Base-by-base conservation (phyloP, 2,329 filamentous ascomycete species). In the Stemphylium vesicarium region DNA sequence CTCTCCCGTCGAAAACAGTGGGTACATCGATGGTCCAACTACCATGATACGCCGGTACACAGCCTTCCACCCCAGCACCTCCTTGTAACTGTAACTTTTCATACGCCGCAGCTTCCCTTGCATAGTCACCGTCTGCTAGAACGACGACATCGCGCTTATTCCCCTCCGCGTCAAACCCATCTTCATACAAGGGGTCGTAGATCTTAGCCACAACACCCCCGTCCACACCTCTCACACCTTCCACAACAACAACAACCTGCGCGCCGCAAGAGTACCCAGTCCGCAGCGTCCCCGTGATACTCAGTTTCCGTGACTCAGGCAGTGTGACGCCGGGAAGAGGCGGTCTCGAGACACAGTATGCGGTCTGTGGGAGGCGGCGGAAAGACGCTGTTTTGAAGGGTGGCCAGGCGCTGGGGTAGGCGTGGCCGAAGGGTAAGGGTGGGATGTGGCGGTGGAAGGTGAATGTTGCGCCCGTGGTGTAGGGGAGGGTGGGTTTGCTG, bases 181-280 rank as follows among this genome's bases (percentile, higher is more conserved):
- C 13, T 11, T 57, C 52, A 18, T 54, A 57, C 5, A 56, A 52
- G 6, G 56, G 56, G 12, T 59, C 52, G 31, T 52, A 56, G 12
- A 56, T 56, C 26, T 52, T 59, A 3, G 56, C 52, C 6, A 56
- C 52, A 24, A 48, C 18, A 10, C 9, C 18, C 8, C 37, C 26
- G 4, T 56, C 46, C 5, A 50, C n/a, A n/a, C n/a, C n/a, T n/a
- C n/a, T n/a, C n/a, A n/a, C n/a, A n/a, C n/a, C n/a, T n/a, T n/a
- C n/a, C n/a, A n/a, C n/a, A n/a, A n/a, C 31, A 2, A 42, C 31
- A 7, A 56, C 43, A 7, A 58, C 10, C 18, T 56, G 56, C 8
- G 56, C 52, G 9, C 40, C 44, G 9, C 16, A 37, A n/a, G n/a
- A 13, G 13, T 37, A 39, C 1, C 52, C 56, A 4, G 48, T 49